Base-by-base conservation (phyloP, 805 yeast species). In the Candida ipomoeae region DNA sequence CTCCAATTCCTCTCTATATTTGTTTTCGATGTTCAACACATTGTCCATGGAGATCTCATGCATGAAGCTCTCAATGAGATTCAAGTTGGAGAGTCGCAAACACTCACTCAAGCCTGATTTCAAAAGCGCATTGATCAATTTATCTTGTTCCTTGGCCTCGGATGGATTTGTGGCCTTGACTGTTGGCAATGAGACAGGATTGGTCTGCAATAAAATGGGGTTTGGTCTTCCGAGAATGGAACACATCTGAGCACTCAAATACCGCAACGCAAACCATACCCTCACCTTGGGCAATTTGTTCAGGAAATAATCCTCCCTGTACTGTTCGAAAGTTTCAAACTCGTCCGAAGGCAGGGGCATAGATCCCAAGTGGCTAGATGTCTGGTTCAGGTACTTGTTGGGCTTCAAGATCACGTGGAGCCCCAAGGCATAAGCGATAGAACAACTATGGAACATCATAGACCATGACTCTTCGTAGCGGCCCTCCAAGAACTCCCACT, bases 161-260 rank as follows among this genome's bases (percentile, higher is more conserved):
- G 48, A 41, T 23, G 44, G 43, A 23, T 52, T 46, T n/a, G 54
- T 48, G 14, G 59, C 46, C 13, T 60, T 54, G n/a, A 51, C 36
- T 29, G 65, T 54, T 48, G 62, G 62, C 43, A 67, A 54, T 6
- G 70, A 63, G 3, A 58, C 53, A 17, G 64, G 62, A 50, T 66
- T 65, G 11, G 71, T 70, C 54, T 70, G 75, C 32, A 72, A 61
- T 53, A 56, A 47, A 8, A 79, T 78, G 1, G 83, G 83, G 53
- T 78, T 79, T 3, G 83, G 83, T 54, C 83, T 65, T 7, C 83
- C 82, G 23, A 78, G 63, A 14, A 78, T 74, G 0, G 81, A 75
- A 56, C 82, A 78, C 17, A 77, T 56, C 34, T 77, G 78, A 1
- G 80, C 77, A n/a, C 75, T 66, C 23, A 76, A 63, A 51, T 74